Evolutionary conservation across 176 grass and related monocot species (phyloP), one percentile per base, ranked within the genome.

Genomic region (Aegilops sharonensis): DNA sequence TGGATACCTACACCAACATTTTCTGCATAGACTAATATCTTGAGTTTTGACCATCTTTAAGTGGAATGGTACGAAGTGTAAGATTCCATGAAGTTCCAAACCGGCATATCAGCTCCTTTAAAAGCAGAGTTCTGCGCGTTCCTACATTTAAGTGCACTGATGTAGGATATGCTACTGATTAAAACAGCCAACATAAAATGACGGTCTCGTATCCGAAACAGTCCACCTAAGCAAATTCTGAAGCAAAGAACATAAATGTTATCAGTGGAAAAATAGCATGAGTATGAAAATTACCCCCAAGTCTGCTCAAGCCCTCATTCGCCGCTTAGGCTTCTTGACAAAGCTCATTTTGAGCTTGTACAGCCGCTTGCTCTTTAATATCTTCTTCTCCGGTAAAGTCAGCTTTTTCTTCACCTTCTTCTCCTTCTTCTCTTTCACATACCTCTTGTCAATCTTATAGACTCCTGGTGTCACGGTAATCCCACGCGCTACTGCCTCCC

Each of bases 341-440:
- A 99, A 99, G 83, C 97, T 99, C 92, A 91, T 88, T 79, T 87
- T 94, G 56, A 99, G 89, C 83, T 88, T 96, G 81, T 91, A 92
- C 45, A 99, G 73, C 67, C 92, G 90, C 85, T 87, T 96, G 82
- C 92, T 99, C 90, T 99, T 96, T 90, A 86, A 88, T 82, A 59
- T 89, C 93, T 78, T 94, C 81, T 99, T 99, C 83, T 96, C 92
- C 11, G 94, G 86, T 78, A 99, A 94, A 56, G 97, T 99, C 34
- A 89, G 90, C 85, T 92, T 94, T 94, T 93, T 99, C 78, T 93
- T 99, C 64, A 91, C 85, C 90, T 89, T 92, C 88, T 94, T 92
- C 76, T 88, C 89, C 82, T 89, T 88, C 84, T 95, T 99, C 61
- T 81, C 89, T 57, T 89, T 92, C 25, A 90, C 74, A 71, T 90